These are phyloP conservation scores for Vanrija sp. DNA, from an alignment of 1,284 basidiomycete species.

Conservation along the genomic window DNA sequence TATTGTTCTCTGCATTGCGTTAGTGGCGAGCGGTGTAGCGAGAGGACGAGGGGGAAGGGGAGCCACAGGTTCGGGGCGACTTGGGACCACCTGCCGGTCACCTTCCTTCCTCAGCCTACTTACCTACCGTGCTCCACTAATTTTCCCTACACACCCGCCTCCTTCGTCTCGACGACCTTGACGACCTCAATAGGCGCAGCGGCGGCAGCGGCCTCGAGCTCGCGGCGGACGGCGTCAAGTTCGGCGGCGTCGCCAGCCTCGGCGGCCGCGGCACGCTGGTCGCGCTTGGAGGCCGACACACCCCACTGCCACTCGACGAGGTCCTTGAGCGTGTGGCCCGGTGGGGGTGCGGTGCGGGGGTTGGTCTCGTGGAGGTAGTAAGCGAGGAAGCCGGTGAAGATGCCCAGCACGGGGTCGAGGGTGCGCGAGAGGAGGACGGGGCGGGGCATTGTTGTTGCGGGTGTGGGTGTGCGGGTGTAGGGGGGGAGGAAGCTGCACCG, in stretches of 20 bases:
- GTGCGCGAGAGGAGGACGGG: conserved; percentile 46
- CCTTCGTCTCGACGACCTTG: too few relatives aligned
- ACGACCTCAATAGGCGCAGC: background rate
- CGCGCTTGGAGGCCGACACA: conserved; percentile 27
- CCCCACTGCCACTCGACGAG: conserved; percentile 69
- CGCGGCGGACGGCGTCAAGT: conserved; percentile 39
- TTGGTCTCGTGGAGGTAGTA: conserved; percentile 80
- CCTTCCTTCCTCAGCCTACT: background rate
- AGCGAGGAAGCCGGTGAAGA: conserved; percentile 74
- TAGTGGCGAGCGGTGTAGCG: too few relatives aligned
- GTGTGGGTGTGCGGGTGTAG: too few relatives aligned
- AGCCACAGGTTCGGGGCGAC: too few relatives aligned
- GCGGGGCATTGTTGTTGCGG: conserved; percentile 27
- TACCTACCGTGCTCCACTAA: background rate
- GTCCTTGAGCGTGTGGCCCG: conserved; percentile 61
- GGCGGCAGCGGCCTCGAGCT: conserved; percentile 27
- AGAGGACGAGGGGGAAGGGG: too few relatives aligned
- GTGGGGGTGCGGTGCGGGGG: conserved; percentile 67
- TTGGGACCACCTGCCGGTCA: too few relatives aligned
- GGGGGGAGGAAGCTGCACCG: too few relatives aligned
- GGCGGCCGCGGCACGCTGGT: conserved; percentile 19
- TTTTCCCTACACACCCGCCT: too few relatives aligned
- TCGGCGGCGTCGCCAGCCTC: conserved; percentile 24
- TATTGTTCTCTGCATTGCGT: background rate
- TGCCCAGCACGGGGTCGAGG: conserved; percentile 69